Conservation (phyloP, 176 grass and related monocot genomes). For the Lolium multiflorum region DNA sequence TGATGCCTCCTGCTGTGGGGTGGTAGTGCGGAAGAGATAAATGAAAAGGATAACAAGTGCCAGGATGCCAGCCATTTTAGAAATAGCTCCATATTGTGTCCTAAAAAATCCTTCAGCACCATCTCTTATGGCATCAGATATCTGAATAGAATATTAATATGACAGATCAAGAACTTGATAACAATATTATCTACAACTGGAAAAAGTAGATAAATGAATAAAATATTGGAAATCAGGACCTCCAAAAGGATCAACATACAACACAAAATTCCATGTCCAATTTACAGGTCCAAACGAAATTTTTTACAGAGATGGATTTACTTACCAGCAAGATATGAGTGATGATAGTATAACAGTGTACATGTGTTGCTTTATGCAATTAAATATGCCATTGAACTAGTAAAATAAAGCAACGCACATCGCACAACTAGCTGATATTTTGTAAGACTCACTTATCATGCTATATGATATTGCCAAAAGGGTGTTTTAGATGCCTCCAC, state of each 20-base stretch:
- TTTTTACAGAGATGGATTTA: constrained; percentile 16
- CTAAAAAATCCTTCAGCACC: constrained; percentile 98
- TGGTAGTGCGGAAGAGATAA: constrained; percentile 92
- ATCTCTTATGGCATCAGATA: constrained; percentile 99
- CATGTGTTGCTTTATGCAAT: constrained; percentile 12
- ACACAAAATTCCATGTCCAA: constrained; percentile 4
- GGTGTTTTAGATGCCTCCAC: constrained; percentile 5
- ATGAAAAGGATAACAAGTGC: constrained; percentile 94
- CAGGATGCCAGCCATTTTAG: constrained; percentile 92
- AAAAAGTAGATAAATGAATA: not conserved
- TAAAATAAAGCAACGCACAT: constrained; percentile 11
- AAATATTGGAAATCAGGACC: constrained; percentile 17
- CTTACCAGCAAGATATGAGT: constrained; percentile 15
- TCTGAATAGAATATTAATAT: constrained; percentile 56
- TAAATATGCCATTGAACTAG: not conserved
- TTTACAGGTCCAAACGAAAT: constrained; percentile 9
- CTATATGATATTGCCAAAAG: constrained; percentile 12
- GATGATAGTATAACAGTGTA: not conserved
- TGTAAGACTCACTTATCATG: not conserved
- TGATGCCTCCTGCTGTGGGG: constrained; percentile 90
- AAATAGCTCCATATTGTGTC: constrained; percentile 98
- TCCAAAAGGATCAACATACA: constrained; percentile 15
- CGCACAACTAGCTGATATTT: constrained; percentile 10
- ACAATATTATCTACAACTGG: constrained; percentile 23
- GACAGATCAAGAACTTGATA: constrained; percentile 28